Base-by-base conservation (phyloP, 2,329 filamentous ascomycete species). In the Pseudocercospora cruenta region DNA sequence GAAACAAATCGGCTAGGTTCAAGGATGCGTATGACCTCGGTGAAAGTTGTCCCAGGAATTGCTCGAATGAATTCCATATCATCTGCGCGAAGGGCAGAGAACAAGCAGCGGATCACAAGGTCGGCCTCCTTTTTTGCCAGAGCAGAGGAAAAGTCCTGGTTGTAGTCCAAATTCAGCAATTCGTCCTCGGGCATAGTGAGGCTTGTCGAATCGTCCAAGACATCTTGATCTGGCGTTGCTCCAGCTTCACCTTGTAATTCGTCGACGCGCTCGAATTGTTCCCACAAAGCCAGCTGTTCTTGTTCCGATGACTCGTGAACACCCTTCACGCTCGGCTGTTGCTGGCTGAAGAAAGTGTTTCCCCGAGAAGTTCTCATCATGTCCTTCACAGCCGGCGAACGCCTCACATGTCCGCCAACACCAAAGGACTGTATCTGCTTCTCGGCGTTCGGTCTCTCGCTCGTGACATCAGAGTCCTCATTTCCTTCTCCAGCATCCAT, bases 21-120 rank as follows among this genome's bases (percentile, higher is more conserved):
- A 8, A 93, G 77, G 4, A 83, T 81, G 36, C 84, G 83, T 31
- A 94, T 76, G 9, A 91, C 84, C 68, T 90, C 87, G 1, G 87
- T 86, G 72, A 93, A 88, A 0, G 84, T 84, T 1, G 83, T 80
- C 1, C 82, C 76, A 0, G 89, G 82, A 22, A 93, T 75, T 4
- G 70, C 72, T 21, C 47, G 57, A 26, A 80, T 65, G 60, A 74
- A 76, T 8, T 72, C 67, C 21, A 65, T 28, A 45, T 79, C 73
- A 7, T 76, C 62, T 9, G 60, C 62, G 19, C 64, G 61, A n/a
- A 67, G 39, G 28, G 71, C 72, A 14, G 71, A 67, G 31, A 69
- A 67, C 14, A 78, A 59, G 57, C 74, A 76, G 43, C 70, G 70
- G 3, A 72, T 65, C 8, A 72, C 60, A 19, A 71, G 39, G 58